Conservation (phyloP, 2,329 filamentous ascomycete genomes). For the Nigrospora osmanthi region DNA sequence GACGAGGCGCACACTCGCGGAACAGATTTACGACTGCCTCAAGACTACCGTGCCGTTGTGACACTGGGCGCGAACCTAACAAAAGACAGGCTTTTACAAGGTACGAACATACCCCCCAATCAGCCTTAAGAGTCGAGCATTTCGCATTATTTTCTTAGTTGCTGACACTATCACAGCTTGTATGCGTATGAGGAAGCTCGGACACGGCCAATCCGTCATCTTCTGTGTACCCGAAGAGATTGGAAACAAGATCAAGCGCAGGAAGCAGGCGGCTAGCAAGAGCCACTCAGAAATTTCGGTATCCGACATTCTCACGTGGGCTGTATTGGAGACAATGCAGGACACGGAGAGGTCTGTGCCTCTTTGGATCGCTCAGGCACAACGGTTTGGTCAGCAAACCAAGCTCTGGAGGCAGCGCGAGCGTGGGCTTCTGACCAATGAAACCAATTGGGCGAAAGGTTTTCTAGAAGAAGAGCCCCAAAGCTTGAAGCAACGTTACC, state of each 20-base stretch:
- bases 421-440: constrained; percentile 4
- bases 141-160: no score
- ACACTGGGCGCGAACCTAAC: constrained; percentile 58
- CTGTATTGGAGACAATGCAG: constrained; percentile 46
- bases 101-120: constrained; percentile 24
- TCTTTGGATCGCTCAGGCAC: constrained; percentile 55
- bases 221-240: constrained; percentile 57
- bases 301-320: constrained; percentile 50
- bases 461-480: constrained; percentile 51
- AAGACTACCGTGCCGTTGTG: constrained; percentile 53
- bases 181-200: constrained; percentile 63
- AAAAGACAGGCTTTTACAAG: constrained; percentile 64
- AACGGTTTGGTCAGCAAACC: constrained; percentile 35
- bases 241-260: constrained; percentile 36
- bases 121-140: no score
- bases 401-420: constrained; percentile 21
- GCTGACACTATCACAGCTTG: constrained; percentile 36
- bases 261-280: not conserved
- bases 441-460: constrained; percentile 20
- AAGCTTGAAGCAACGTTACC: constrained; percentile 43
- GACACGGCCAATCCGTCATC: constrained; percentile 55
- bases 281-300: constrained; percentile 28
- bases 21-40: constrained; percentile 57
- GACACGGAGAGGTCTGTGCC: constrained; percentile 42
- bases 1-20: constrained; percentile 67